Base-by-base conservation (phyloP, 495 filamentous ascomycete species). In the Lepidopterella palustris region DNA sequence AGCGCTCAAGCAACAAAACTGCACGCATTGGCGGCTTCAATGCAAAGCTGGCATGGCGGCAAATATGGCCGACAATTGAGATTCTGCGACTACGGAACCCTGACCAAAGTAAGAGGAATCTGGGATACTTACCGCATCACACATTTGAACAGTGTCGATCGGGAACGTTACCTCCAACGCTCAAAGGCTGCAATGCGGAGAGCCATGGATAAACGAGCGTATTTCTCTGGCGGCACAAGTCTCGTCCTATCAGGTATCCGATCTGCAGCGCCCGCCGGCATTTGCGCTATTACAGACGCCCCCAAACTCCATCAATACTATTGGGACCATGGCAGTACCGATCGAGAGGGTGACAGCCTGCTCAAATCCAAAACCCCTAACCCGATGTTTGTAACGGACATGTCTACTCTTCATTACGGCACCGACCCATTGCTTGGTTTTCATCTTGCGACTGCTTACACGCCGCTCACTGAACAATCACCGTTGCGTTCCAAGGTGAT, bases 1-100 rank as follows among this genome's bases (percentile, higher is more conserved):
- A 53, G 61, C 0, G 26, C 13, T 15, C 80, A 82, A 39, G 63
- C 73, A 0, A 51, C 57, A 23, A 79, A 74, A 53, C 73, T 85
- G 8, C 45, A 63, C n/a, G n/a, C n/a, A n/a, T n/a, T n/a, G n/a
- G n/a, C n/a, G n/a, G n/a, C n/a, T n/a, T n/a, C n/a, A n/a, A 2
- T 74, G 10, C 45, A 62, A 18, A 50, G 28, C n/a, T 75, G 72
- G 72, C 55, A 64, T n/a, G 45, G 53, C 13, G 48, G 64, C 45
- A 49, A 57, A 24, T 74, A 74, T 32, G 70, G 65, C 11, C 39
- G 50, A 3, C 53, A 54, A 9, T 24, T 75, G 27, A 58, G 66
- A 40, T 70, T 75, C 50, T 70, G 61, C 48, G 68, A 69, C 45
- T 45, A 53, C 35, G 55, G 47, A 9, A 74, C 72, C 21, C 53